Percentiles rank a stretch among this genome's conserved stretches.
Evolutionary conservation across 2,329 filamentous ascomycete genomes (phyloP).

Genomic region (Pseudogymnoascus sp.): DNA sequence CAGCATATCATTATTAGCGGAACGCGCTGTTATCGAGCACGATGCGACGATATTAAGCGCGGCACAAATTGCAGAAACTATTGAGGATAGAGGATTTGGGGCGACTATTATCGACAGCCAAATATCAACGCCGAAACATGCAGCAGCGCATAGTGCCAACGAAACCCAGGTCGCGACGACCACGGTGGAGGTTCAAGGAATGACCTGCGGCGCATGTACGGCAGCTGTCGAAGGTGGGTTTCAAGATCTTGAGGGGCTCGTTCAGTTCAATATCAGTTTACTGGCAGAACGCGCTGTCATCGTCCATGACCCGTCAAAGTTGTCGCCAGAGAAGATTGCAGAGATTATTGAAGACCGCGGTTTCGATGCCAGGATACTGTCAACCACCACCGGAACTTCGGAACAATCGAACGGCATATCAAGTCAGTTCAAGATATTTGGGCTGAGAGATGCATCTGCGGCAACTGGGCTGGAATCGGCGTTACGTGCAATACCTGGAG

Average conservation of each 20-base stretch:
- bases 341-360: conserved; percentile 84
- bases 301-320: conserved; percentile 66
- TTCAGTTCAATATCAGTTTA: conserved; percentile 91
- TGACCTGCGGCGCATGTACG: conserved; percentile 97
- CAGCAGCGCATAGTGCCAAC: conserved; percentile 24
- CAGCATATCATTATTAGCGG: conserved; percentile 75
- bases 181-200: conserved; percentile 84
- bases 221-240: conserved; percentile 84
- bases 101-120: conserved; percentile 69
- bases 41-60: conserved; percentile 49
- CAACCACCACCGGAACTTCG: conserved; percentile 56
- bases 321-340: conserved; percentile 66
- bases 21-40: conserved; percentile 79
- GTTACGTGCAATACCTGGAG: conserved; percentile 58
- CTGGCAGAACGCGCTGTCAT: conserved; percentile 87
- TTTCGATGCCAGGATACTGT: conserved; percentile 78
- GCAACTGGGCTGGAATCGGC: conserved; percentile 64
- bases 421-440: conserved; percentile 78
- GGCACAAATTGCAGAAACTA: conserved; percentile 48
- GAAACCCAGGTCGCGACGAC: conserved; percentile 55
- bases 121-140: conserved; percentile 32
- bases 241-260: conserved; percentile 63
- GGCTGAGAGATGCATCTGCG: conserved; percentile 62
- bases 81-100: conserved; percentile 70
- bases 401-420: conserved; percentile 49